Conservation (phyloP, 805 yeast species). For the Teunomyces aglyptinius region DNA sequence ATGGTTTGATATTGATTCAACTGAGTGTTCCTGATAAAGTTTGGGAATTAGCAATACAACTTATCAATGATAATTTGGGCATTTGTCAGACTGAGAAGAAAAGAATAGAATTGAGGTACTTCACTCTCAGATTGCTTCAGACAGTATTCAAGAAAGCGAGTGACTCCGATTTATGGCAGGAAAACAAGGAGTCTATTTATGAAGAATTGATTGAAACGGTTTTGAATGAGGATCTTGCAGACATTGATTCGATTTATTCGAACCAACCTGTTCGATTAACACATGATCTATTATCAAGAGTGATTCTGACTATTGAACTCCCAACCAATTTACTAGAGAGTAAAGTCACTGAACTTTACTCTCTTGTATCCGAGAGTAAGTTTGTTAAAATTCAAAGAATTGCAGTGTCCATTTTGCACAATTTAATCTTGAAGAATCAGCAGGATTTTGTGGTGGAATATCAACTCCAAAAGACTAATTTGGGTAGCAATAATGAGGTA, state of each 20-base stretch:
- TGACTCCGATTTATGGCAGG: slow-evolving; percentile 29
- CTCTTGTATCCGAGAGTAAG: slow-evolving; percentile 20
- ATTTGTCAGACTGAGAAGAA: slow-evolving; percentile 37
- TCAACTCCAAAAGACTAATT: slow-evolving; percentile 48
- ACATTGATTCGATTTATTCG: slow-evolving; percentile 25
- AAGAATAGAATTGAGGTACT: slow-evolving; percentile 44
- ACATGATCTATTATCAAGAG: slow-evolving; percentile 34
- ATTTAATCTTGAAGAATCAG: slow-evolving; percentile 46
- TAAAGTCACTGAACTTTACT: slow-evolving; percentile 35
- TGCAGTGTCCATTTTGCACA: slow-evolving; percentile 37
- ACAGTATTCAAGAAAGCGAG: slow-evolving; percentile 1
- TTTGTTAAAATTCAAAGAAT: slow-evolving; percentile 41
- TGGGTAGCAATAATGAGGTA: slow-evolving; percentile 23
- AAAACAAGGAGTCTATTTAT: slow-evolving; percentile 31
- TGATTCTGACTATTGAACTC: slow-evolving; percentile 19
- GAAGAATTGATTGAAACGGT: slow-evolving; percentile 47
- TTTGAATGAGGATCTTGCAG: slow-evolving; percentile 21
- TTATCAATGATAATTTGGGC: slow-evolving; percentile 46
- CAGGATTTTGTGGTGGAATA: slow-evolving; percentile 62
- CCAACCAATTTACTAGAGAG: slow-evolving; percentile 27
- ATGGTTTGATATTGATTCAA: slow-evolving; percentile 15
- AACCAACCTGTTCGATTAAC: slow-evolving; percentile 28
- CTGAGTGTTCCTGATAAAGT: slow-evolving; percentile 28
- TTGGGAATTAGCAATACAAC: slow-evolving; percentile 33
- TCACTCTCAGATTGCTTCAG: slow-evolving; percentile 41